Base-by-base conservation (phyloP, 768 basidiomycete genomes). In the Boletus rufocinnamomeus region DNA sequence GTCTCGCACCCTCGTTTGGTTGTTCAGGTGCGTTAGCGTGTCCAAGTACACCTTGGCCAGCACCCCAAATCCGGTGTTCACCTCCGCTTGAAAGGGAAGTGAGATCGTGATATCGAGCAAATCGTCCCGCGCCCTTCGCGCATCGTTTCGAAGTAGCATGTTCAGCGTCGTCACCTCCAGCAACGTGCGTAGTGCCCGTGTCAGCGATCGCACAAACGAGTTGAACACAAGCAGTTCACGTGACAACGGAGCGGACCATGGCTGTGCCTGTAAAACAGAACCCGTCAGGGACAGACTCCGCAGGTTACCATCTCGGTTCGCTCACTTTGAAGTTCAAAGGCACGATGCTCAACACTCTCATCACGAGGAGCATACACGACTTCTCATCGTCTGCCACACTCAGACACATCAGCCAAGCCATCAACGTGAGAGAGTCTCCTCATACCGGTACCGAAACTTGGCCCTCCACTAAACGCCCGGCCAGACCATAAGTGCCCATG, bases 151-250 rank as follows among this genome's bases (percentile, higher is more conserved):
- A 27, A 99, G 80, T 35, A 99, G 80, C 88, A 98, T 91, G 77
- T 97, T 97, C 69, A 97, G 76, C 59, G 92, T 87, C 43, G 92
- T 87, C 57, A 95, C 89, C 75, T 99, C 97, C 61, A 97, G 76
- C 64, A 98, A 80, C 57, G 90, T 90, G 61, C 97, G 86, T 58
- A 98, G 80, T 30, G 95, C 91, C 58, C 95, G 89, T 56, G 93
- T 91, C 60, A 98, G 79, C 51, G 93, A 91, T 52, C 93, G 88
- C 68, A 97, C 87, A 72, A 98, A 98, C 49, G 95, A 94, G 80
- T 99, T 99, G 84, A 98, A 99, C 60, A 97, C 95, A 50, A 99
- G 81, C 59, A 99, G 79, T 74, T 98, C 96, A 60, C 97, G 90
- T 65, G 96, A 98, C 50, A 99, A 79, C 43, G 97, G 97, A 28